Evolutionary conservation across 2,329 filamentous ascomycete genomes (phyloP), one percentile per base, ranked within the genome.

Genomic region (Sporothrix brasiliensis): DNA sequence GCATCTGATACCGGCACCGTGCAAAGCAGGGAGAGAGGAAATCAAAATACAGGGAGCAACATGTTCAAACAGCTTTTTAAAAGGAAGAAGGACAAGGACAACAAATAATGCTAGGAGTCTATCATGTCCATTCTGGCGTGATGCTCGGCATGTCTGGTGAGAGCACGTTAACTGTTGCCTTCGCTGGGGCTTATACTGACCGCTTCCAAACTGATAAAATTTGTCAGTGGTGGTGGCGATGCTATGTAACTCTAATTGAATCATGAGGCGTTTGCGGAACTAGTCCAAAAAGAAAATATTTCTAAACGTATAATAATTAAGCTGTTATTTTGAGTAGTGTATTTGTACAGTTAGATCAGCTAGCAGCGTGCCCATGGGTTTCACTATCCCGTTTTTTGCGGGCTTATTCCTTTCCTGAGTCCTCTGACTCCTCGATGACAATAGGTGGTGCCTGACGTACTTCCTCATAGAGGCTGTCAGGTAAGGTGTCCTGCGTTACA

Each of bases 61-160:
- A 86, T 88, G 85, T 81, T 89, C 73, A 88, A 87, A 80, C 79
- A 82, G 2, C 73, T 88, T 70, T 88, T 89, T 76, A 86, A 85
- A 80, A 84, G 81, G 79, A 87, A 85, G 79, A 85, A 85, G 77
- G 80, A 83, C 27, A 81, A 78, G 75, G 82, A 82, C 50, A 79
- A 80, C 69, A 78, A 78, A 63, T 76, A 77, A 47, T 27, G 60
- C 13, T n/a, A 44, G 1, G 34, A 52, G 2, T 16, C 19, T 6
- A 7, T 39, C 0, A 21, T 58, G 24, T 67, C 69, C 9, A 69
- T 5, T 68, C 2, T 21, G 68, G 50, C 34, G 27, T 27, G 69
- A 63, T 67, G 5, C 16, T 34, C 19, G 49, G 2, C 30, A 50
- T 67, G 30, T 9, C 11, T 19, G 53, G 4, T 50, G 49, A 19